A percentile compares a stretch with the other conserved stretches of the same genome.
Evolutionary conservation across 1,284 basidiomycete genomes (phyloP).

Genomic region (Trichosporon ovoides): DNA sequence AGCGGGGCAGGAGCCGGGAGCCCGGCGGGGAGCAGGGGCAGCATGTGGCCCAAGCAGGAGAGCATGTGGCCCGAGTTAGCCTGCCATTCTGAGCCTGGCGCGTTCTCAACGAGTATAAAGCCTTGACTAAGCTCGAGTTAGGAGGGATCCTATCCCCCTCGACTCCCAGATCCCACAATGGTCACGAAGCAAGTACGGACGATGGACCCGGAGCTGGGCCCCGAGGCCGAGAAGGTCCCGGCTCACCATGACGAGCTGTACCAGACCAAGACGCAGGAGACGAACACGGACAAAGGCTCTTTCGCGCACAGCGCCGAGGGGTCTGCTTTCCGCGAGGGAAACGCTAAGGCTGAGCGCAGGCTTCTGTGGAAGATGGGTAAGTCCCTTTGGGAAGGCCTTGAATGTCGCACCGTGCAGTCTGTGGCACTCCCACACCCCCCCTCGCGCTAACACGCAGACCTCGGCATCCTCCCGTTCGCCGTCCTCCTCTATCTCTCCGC

Average conservation of each 20-base stretch:
- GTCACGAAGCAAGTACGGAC: conserved; percentile 11
- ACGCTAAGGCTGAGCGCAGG: conserved; percentile 32
- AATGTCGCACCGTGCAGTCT: too few species aligned
- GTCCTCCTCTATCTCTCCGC: conserved; percentile 49
- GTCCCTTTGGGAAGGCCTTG: too few species aligned
- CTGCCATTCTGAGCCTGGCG: too few species aligned
- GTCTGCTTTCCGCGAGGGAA: conserved; percentile 26
- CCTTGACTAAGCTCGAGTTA: too few species aligned
- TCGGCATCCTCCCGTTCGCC: conserved; percentile 49
- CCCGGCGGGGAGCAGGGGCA: too few species aligned
- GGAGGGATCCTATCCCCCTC: too few species aligned
- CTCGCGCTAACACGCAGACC: conserved; percentile 24
- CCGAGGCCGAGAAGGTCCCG: conserved; percentile 2
- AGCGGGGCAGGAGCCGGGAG: too few species aligned
- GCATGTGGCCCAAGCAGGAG: too few species aligned
- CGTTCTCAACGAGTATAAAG: too few species aligned
- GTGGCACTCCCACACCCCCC: background rate
- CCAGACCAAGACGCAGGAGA: conserved; percentile 7
- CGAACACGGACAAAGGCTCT: conserved; percentile 35
- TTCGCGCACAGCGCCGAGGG: conserved; percentile 31
- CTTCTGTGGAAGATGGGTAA: conserved; percentile 44
- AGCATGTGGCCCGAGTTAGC: too few species aligned
- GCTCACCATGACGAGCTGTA: conserved; percentile 10
- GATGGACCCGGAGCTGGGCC: background rate
- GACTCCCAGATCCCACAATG: too few species aligned